A percentile compares a stretch with the other conserved stretches of the same genome.
phyloP scores from a whole-genome alignment of 208 protist genomes.

The Trypanosoma melophagium region DNA sequence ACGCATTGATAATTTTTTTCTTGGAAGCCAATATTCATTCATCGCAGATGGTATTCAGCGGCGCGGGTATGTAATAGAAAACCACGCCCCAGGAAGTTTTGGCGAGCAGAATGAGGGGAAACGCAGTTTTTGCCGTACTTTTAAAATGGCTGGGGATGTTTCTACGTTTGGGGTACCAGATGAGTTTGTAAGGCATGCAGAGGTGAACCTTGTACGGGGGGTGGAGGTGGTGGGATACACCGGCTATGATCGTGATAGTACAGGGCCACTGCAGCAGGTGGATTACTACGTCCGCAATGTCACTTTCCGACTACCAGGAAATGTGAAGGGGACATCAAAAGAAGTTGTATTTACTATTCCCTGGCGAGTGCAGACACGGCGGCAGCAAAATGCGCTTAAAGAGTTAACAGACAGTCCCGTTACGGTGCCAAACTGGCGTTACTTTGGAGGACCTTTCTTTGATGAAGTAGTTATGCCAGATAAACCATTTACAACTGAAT shows the following conservation, averaged over 20 bases:
- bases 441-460: slow-evolving; percentile 68
- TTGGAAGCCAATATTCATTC: slow-evolving; percentile 34
- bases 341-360: slow-evolving; percentile 28
- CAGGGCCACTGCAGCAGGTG: slow-evolving; percentile 39
- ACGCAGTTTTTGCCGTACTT: slow-evolving; percentile 23
- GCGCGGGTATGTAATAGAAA: slow-evolving; percentile 28
- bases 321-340: neutral
- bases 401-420: slow-evolving; percentile 42
- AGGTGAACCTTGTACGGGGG: slow-evolving; percentile 40
- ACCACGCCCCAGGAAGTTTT: neutral
- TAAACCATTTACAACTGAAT: slow-evolving; percentile 15
- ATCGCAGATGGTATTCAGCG: slow-evolving; percentile 15
- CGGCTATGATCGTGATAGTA: slow-evolving; percentile 39
- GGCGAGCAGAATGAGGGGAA: slow-evolving; percentile 10
- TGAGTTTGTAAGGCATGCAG: slow-evolving; percentile 27
- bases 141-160: slow-evolving; percentile 24
- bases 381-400: slow-evolving; percentile 25
- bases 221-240: slow-evolving; percentile 45
- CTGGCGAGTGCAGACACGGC: slow-evolving; percentile 57
- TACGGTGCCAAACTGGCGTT: slow-evolving; percentile 61
- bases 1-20: slow-evolving; percentile 40
- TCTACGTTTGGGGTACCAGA: slow-evolving; percentile 44
- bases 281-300: slow-evolving; percentile 45
- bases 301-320: slow-evolving; percentile 2
- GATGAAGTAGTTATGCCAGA: slow-evolving; percentile 50